Base-by-base conservation (phyloP, 108 stramenopile species). In the Discostella pseudostelligera region DNA sequence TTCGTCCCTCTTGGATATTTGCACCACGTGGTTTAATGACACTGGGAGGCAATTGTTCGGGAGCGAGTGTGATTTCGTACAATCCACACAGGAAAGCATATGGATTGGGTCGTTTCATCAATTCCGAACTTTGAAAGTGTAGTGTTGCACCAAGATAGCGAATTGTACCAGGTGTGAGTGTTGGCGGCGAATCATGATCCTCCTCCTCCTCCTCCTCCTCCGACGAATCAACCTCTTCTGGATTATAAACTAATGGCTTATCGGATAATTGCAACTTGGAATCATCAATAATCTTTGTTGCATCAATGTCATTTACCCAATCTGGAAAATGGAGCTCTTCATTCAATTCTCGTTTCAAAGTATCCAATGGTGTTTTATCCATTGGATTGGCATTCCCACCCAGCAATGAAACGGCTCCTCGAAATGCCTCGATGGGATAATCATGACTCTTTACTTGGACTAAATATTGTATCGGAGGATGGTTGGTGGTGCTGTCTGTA, bases 371-470 rank as follows among this genome's bases (percentile, higher is more conserved):
- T 4, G 69, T 62, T 0, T 20, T 53, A 50, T 71, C 77, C 11
- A 50, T 10, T 4, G 4, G n/a, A 43, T 67, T 62, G 49, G 69
- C 70, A 44, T 71, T 78, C 9, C 76, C 76, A 3, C 76, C 76
- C 20, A 78, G 53, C 4, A 78, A 44, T 39, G 69, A 78, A 0
- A 78, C 58, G 39, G 69, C 16, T 12, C 76, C 76, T 4, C 76
- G 49, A 50, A 78, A 78, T n/a, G 50, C 44, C 35, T 50, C 7
- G 26, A 78, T 78, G 65, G 76, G 76, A 66, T 78, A 78, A 67
- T 78, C 69, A 51, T 78, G 76, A 39, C 68, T 70, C 35, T 78
- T 78, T 19, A 70, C 51, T 42, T 78, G 76, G 0, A 78, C 76
- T n/a, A 78, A 45, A 42, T 78, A 78, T 66, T 56, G 50, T 8